Evolutionary conservation across 257 asterid species (phyloP).

Genomic region (Pogostemon cablin): DNA sequence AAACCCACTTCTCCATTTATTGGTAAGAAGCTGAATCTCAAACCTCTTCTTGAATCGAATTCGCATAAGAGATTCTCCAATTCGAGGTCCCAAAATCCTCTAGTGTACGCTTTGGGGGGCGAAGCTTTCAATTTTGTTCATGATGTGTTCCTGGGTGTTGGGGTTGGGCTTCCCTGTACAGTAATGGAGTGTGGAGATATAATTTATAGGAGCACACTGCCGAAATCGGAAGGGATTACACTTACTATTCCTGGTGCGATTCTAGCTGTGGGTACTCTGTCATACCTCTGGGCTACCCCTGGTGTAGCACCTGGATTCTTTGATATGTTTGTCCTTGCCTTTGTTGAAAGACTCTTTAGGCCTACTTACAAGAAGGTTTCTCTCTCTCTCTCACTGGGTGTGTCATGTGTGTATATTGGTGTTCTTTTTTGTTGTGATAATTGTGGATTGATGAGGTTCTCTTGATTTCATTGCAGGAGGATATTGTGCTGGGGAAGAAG

Average conservation of each 20-base stretch:
- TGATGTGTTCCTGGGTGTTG: constrained; percentile 85
- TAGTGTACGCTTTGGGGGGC: constrained; percentile 53
- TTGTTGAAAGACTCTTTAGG: constrained; percentile 73
- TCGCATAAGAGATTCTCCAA: constrained; percentile 32
- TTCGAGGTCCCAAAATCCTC: constrained; percentile 43
- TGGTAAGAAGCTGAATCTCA: constrained; percentile 58
- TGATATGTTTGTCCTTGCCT: constrained; percentile 97
- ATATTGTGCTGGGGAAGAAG: constrained; percentile 90
- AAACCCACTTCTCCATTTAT: constrained; percentile 62
- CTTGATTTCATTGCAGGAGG: constrained; percentile 60
- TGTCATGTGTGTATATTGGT: too few relatives aligned
- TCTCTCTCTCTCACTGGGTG: neutral
- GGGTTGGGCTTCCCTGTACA: constrained; percentile 97
- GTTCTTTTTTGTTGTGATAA: neutral
- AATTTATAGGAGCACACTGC: constrained; percentile 90
- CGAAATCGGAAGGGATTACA: constrained; percentile 67
- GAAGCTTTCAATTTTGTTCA: constrained; percentile 49
- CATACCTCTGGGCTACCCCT: constrained; percentile 98
- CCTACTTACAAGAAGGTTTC: constrained; percentile 78
- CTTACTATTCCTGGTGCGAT: constrained; percentile 82
- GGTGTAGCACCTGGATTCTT: constrained; percentile 99
- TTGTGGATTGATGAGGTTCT: constrained; percentile 25
- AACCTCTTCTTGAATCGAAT: constrained; percentile 39
- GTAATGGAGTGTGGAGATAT: constrained; percentile 98
- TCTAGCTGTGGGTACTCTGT: constrained; percentile 81